A percentile compares a stretch with the other conserved stretches of the same genome.
These are phyloP conservation scores for Calonectria hawksworthii DNA, from an alignment of 2,329 filamentous ascomycete genomes.

Conservation along the genomic window DNA sequence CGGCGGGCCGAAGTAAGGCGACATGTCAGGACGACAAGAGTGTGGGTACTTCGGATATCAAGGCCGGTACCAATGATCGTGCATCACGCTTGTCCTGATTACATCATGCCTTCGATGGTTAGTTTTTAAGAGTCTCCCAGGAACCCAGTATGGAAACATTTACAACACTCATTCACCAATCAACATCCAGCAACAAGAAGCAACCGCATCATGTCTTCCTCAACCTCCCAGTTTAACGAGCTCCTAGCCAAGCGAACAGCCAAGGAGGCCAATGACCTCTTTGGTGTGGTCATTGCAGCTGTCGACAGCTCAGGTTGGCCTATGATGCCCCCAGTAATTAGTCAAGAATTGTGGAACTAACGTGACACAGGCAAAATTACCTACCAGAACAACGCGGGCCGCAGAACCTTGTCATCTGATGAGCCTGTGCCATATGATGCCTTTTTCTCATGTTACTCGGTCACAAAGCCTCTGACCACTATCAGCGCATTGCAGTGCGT, in stretches of 20 bases:
- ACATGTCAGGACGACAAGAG: too few species aligned
- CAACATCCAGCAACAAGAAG: background rate
- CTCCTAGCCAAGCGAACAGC: background rate
- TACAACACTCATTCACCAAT: background rate
- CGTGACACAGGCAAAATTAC: background rate
- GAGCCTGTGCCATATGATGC: background rate
- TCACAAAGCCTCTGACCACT: slow-evolving; percentile 6
- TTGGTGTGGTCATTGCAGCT: background rate
- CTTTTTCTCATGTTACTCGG: slow-evolving; percentile 11
- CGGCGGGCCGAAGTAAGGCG: background rate
- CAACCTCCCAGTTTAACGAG: background rate
- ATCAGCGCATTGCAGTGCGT: slow-evolving; percentile 17
- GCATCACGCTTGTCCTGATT: background rate
- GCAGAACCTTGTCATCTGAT: background rate
- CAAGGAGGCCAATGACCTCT: background rate
- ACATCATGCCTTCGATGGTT: background rate
- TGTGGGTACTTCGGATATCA: background rate
- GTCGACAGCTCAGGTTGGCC: background rate
- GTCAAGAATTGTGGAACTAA: background rate
- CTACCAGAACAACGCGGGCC: background rate
- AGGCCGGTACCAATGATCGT: background rate
- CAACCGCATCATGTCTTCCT: background rate
- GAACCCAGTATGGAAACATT: background rate
- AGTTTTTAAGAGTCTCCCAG: background rate
- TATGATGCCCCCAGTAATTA: too few species aligned